phyloP scores from a whole-genome alignment of 2,329 filamentous ascomycete species.

The Exophiala phaeomuriformis region DNA sequence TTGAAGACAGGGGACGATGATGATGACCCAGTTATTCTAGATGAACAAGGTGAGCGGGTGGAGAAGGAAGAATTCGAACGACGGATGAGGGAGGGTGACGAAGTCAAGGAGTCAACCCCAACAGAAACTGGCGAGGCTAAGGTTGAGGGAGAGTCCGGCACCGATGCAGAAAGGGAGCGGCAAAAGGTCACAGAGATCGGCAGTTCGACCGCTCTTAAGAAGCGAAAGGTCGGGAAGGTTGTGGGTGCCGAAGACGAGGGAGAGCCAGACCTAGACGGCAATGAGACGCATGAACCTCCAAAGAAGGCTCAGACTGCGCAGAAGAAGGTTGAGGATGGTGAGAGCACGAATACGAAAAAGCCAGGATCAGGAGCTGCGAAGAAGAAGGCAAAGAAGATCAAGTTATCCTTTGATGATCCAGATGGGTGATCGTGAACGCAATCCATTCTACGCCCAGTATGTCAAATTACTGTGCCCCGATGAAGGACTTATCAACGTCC shows the following conservation, averaged over 20 bases:
- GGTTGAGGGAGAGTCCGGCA: background rate
- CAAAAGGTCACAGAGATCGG: constrained; percentile 3
- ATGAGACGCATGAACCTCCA: background rate
- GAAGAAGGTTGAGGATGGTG: background rate
- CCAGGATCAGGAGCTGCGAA: constrained; percentile 5
- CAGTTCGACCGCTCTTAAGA: too few relatives aligned
- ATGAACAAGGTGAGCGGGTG: constrained; percentile 24
- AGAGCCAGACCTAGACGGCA: background rate
- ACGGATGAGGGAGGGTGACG: constrained; percentile 10
- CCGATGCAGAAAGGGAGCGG: background rate
- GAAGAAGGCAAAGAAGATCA: constrained; percentile 28
- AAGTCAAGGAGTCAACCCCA: background rate
- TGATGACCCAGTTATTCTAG: constrained; percentile 27
- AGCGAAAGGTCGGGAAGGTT: constrained; percentile 21
- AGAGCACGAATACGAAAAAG: constrained; percentile 3
- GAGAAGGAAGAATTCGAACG: constrained; percentile 24
- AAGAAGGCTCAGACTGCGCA: constrained; percentile 6
- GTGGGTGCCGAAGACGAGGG: constrained; percentile 18
- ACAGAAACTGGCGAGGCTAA: background rate
- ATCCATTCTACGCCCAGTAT: too few relatives aligned
- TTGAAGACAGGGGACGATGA: constrained; percentile 27
- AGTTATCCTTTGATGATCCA: constrained; percentile 26
- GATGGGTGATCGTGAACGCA: constrained; percentile 15
- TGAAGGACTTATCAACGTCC: too few relatives aligned
- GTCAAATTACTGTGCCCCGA: background rate